Conservation (phyloP, 768 basidiomycete species). For the Pulveroboletus sp. region DNA sequence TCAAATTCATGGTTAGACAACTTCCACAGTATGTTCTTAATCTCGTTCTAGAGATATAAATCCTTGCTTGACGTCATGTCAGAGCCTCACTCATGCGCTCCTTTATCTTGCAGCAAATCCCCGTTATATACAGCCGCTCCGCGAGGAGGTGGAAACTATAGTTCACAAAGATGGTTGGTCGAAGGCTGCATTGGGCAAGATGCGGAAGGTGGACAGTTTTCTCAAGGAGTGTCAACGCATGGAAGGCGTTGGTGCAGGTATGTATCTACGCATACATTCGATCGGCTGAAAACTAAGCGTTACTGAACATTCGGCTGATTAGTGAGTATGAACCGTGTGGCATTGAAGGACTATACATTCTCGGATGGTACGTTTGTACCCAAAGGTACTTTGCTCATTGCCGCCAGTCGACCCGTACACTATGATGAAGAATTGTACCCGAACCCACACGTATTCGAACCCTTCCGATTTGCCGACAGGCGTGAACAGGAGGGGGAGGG, state of each 20-base stretch:
- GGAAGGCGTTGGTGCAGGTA: conserved; percentile 27
- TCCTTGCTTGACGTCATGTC: not conserved
- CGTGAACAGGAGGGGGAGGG: conserved; percentile 31
- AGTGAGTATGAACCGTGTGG: conserved; percentile 33
- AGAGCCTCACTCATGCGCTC: conserved; percentile 35
- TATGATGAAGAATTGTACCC: conserved; percentile 24
- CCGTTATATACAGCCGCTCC: conserved; percentile 31
- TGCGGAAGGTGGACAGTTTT: conserved; percentile 40
- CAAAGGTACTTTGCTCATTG: conserved; percentile 25
- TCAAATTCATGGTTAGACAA: conserved; percentile 12
- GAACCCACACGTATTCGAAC: conserved; percentile 40
- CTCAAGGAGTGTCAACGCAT: conserved; percentile 35
- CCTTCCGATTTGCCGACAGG: conserved; percentile 46
- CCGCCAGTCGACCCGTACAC: conserved; percentile 21
- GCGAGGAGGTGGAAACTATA: conserved; percentile 36
- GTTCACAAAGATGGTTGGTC: conserved; percentile 28
- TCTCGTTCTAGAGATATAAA: too few species aligned
- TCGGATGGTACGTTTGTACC: conserved; percentile 40
- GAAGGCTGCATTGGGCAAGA: conserved; percentile 23
- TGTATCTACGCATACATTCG: not conserved
- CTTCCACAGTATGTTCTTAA: conserved; percentile 9
- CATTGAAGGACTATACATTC: conserved; percentile 32
- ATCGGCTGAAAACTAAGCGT: not conserved
- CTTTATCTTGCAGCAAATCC: conserved; percentile 36
- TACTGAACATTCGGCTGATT: not conserved